These are phyloP conservation scores for Gomphus bonarii DNA, from an alignment of 1,284 basidiomycete genomes.

Conservation along the genomic window DNA sequence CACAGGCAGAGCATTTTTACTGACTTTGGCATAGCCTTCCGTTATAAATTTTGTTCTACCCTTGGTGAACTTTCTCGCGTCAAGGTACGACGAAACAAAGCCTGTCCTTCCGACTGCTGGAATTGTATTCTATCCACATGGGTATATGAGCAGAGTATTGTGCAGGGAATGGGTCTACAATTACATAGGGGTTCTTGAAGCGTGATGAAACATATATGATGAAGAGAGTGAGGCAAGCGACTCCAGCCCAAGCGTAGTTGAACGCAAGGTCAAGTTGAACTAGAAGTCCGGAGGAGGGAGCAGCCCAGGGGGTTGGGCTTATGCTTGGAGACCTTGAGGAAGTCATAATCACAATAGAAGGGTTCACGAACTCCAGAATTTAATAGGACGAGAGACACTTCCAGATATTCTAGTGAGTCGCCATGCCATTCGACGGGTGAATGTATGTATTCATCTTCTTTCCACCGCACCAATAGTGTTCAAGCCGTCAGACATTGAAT, in stretches of 20 bases:
- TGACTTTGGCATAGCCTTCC: constrained; percentile 6
- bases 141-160: background rate
- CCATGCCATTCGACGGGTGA: no score
- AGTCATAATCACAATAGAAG: no score
- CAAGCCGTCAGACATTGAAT: no score
- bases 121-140: background rate
- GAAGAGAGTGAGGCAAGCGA: background rate
- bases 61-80: background rate
- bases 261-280: background rate
- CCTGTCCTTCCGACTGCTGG: constrained; percentile 5
- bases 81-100: constrained; percentile 2
- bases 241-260: background rate
- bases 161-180: background rate
- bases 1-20: background rate
- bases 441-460: no score
- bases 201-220: background rate
- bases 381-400: no score
- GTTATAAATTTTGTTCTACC: background rate
- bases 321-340: background rate
- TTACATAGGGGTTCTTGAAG: background rate
- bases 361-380: no score
- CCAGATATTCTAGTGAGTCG: no score
- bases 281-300: background rate
- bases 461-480: no score
- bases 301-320: background rate